Percentiles rank a stretch among this genome's conserved stretches.
Evolutionary conservation across 176 grass and related monocot species (phyloP).

Genomic region (Musa troglodytarum): DNA sequence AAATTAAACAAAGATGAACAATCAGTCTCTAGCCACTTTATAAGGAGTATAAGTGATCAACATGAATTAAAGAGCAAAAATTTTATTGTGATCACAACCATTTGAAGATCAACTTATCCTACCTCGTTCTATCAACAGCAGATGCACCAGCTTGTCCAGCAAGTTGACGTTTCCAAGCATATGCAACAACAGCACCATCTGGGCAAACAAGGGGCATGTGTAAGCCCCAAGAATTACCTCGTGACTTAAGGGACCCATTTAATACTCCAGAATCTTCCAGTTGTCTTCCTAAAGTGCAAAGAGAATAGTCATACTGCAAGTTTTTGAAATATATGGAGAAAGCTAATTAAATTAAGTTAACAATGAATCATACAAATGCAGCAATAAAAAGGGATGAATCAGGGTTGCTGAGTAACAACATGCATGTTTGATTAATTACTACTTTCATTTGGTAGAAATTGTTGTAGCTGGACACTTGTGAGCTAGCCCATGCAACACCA

Average conservation of each 20-base stretch:
- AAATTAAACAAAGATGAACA: too few relatives aligned
- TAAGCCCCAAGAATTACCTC: slow-evolving; percentile 93
- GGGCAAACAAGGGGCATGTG: slow-evolving; percentile 99
- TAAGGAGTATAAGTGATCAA: too few relatives aligned
- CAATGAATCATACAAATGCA: not conserved
- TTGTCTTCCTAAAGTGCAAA: slow-evolving; percentile 59
- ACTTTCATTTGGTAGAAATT: not conserved
- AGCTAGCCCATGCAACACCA: too few relatives aligned
- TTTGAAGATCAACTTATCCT: slow-evolving; percentile 5
- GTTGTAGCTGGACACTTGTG: too few relatives aligned
- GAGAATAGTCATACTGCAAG: slow-evolving; percentile 3
- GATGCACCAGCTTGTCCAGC: slow-evolving; percentile 97
- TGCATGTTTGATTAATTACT: not conserved
- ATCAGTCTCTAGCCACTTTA: too few relatives aligned
- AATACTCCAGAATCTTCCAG: slow-evolving; percentile 87
- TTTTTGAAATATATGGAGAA: not conserved
- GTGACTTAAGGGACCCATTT: slow-evolving; percentile 67
- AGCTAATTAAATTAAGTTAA: not conserved
- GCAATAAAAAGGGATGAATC: not conserved
- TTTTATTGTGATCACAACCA: not conserved
- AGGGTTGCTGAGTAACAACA: not conserved
- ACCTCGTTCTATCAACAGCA: slow-evolving; percentile 98
- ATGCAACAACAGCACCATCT: slow-evolving; percentile 97
- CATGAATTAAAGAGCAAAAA: not conserved
- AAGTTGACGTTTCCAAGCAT: slow-evolving; percentile 98